Base-by-base conservation (phyloP, 148 eudicot species). In the Arbutus unedo region DNA sequence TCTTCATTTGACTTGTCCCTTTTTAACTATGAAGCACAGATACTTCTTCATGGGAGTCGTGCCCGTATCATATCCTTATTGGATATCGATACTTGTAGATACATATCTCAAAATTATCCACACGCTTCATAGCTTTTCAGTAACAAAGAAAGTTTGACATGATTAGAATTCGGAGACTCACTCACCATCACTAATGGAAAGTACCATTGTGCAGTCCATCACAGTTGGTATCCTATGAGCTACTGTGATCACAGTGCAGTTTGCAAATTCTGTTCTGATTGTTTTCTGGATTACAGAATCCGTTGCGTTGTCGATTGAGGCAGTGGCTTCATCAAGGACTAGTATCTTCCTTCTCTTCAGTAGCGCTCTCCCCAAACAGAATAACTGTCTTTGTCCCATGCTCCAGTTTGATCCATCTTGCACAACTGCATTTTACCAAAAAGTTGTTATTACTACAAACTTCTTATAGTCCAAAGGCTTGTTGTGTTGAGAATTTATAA, bases 401-500 rank as follows among this genome's bases (percentile, higher is more conserved):
- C 94, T 90, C 92, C 90, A 91, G 74, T 91, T 91, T 64, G 88
- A 90, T 78, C 94, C 94, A 56, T 91, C 94, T 82, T 91, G 85
- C 60, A 80, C 81, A 79, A 91, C 93, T 91, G 83, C 25, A 54
- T 23, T 62, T 31, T 43, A 8, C 55, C 7, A 14, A 13, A 31
- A 31, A 3, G 8, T 19, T 23, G 10, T 11, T n/a, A 51, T 49
- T 16, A 53, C 43, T 76, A 76, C 19, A 21, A 4, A 5, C 60
- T 53, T 71, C 4, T 3, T 53, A 15, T 53, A 15, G 62, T 54
- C 11, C 50, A 53, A 77, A 6, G 45, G 6, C 5, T 81, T 44
- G 5, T 2, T 9, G 19, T 54, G 8, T 77, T 4, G 3, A 25
- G 7, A 16, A 18, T 19, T 13, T 4, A 1, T 18, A 1, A 76